Evolutionary conservation across 2,329 filamentous ascomycete genomes (phyloP), one percentile per base, ranked within the genome.

Genomic region (Trichophyton schoenleinii): DNA sequence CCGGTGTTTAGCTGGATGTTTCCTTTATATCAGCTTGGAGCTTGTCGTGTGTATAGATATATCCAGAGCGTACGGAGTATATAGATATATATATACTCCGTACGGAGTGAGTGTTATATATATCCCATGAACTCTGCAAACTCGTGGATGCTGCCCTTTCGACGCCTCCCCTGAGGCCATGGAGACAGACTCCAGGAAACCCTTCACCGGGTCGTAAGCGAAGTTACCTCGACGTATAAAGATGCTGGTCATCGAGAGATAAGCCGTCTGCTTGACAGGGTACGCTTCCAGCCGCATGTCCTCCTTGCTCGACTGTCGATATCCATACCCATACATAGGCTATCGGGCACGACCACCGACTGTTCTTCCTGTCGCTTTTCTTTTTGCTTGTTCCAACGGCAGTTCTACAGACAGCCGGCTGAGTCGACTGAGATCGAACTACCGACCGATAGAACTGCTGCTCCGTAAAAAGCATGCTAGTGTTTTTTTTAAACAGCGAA

Each of bases 121-220:
- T 13, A 44, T 44, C 9, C 48, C 49, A 53, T 53, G 49, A 53
- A 31, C 25, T 31, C 49, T 28, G 18, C 22, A 31, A 53, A 38
- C 34, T 13, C 34, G 8, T 38, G 34, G 28, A 38, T 38, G 34
- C 8, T 38, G 34, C 2, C 34, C 34, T 3, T 13, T 38, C 6
- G 34, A 38, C 11, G 34, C 9, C 34, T 13, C 20, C 22, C 28
- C 28, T 34, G 49, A 28, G 28, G 44, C n/a, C 49, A 22, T 34
- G 49, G 28, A 31, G 49, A 52, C 8, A 31, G 49, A 52, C 8
- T 20, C 46, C 22, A 44, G 44, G 18, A 25, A 48, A 20, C 44
- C 44, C 49, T 53, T 53, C 49, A 53, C 31, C 49, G 49, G 49
- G 49, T 53, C 49, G 49, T 53, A 53, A 53, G 49, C 49, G 49